Conservation (phyloP, 768 basidiomycete genomes). For the Neoboletus magnificus region DNA sequence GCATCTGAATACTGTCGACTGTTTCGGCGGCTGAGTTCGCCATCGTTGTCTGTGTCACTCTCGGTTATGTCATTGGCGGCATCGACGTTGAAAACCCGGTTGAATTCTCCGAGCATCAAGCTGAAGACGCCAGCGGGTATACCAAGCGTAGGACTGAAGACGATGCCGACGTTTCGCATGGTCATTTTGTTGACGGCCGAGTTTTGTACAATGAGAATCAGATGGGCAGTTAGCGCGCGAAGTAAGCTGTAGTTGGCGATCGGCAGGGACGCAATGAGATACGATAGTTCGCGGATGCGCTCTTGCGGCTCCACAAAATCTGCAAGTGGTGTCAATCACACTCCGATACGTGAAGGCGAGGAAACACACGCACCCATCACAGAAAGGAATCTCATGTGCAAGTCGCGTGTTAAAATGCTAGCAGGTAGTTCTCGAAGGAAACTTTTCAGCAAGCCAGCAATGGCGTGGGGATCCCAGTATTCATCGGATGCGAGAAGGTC, state of each 20-base stretch:
- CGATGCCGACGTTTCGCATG: constrained; percentile 97
- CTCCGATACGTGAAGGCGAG: background rate
- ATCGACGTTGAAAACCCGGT: constrained; percentile 87
- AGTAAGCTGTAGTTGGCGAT: constrained; percentile 91
- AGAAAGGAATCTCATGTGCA: constrained; percentile 86
- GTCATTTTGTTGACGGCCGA: constrained; percentile 94
- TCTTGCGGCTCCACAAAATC: constrained; percentile 89
- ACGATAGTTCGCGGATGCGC: constrained; percentile 81
- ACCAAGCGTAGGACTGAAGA: constrained; percentile 95
- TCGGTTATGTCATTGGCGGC: constrained; percentile 25
- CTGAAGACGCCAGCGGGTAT: constrained; percentile 98
- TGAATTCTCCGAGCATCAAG: constrained; percentile 91
- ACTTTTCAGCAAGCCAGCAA: constrained; percentile 90
- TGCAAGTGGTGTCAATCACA: constrained; percentile 32
- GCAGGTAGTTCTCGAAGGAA: constrained; percentile 92
- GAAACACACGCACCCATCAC: constrained; percentile 76
- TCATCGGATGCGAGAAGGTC: constrained; percentile 85
- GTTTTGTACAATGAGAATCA: constrained; percentile 93
- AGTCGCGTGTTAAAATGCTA: constrained; percentile 87
- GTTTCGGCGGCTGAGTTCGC: constrained; percentile 62
- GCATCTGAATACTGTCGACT: constrained; percentile 81
- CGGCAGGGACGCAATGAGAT: constrained; percentile 83
- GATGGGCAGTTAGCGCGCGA: constrained; percentile 89
- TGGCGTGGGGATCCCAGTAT: constrained; percentile 96
- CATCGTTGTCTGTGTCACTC: constrained; percentile 28